Evolutionary conservation across 805 yeast genomes (phyloP).

Genomic region (Crinitomyces ghanaensis): DNA sequence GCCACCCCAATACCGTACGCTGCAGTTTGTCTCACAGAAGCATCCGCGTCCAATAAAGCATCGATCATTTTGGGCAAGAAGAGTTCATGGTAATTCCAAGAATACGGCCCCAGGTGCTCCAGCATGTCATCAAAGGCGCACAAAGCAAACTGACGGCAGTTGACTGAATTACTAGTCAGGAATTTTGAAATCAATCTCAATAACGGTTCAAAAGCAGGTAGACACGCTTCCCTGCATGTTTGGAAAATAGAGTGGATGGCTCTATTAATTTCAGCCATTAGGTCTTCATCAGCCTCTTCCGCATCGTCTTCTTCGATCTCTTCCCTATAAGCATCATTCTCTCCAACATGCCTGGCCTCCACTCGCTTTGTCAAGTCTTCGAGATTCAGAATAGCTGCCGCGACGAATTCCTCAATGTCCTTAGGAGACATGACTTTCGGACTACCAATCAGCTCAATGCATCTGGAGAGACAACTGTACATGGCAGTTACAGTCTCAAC

Average conservation of each 20-base stretch:
- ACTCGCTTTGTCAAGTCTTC: constrained; percentile 61
- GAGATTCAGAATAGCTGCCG: constrained; percentile 48
- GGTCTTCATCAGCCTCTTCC: constrained; percentile 80
- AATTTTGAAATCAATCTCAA: constrained; percentile 53
- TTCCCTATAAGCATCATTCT: constrained; percentile 68
- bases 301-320: constrained; percentile 75
- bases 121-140: constrained; percentile 71
- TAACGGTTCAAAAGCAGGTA: constrained; percentile 48
- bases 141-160: constrained; percentile 64
- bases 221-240: constrained; percentile 43
- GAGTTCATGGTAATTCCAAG: constrained; percentile 51
- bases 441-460: constrained; percentile 57
- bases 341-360: constrained; percentile 30
- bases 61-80: constrained; percentile 57
- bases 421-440: constrained; percentile 36
- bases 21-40: constrained; percentile 78
- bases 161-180: constrained; percentile 54
- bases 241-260: constrained; percentile 62
- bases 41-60: constrained; percentile 33
- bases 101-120: constrained; percentile 64
- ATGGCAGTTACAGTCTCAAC: constrained; percentile 72
- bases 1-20: constrained; percentile 75
- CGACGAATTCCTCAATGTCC: constrained; percentile 41
- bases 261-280: constrained; percentile 75
- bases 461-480: constrained; percentile 58